These are phyloP conservation scores for Colletotrichum paranaense DNA, from an alignment of 2,329 filamentous ascomycete genomes.

Conservation along the genomic window DNA sequence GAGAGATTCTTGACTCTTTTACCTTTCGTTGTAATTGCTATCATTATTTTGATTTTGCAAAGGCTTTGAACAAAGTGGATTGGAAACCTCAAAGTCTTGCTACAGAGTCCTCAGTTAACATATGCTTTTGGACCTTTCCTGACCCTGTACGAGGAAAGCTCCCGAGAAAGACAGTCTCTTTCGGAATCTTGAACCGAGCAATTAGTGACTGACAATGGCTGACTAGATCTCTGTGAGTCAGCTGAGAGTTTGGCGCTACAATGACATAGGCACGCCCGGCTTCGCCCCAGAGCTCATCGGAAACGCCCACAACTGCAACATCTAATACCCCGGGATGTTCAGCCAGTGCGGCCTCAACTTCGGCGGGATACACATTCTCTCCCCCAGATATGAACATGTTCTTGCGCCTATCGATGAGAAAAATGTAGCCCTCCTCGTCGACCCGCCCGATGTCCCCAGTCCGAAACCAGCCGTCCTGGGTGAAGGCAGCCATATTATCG, in stretches of 20 bases:
- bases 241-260: background rate
- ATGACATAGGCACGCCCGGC: constrained; percentile 27
- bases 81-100: background rate
- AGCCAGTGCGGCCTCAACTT: constrained; percentile 17
- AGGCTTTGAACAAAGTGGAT: too few relatives aligned
- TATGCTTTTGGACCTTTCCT: constrained; percentile 26
- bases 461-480: constrained; percentile 30
- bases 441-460: constrained; percentile 33
- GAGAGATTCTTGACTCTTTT: too few relatives aligned
- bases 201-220: constrained; percentile 7
- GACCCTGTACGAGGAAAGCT: constrained; percentile 22
- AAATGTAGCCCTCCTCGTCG: constrained; percentile 23
- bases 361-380: constrained; percentile 31
- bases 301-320: constrained; percentile 18
- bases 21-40: background rate
- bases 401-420: constrained; percentile 23
- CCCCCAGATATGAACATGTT: constrained; percentile 34
- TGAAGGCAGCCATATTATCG: constrained; percentile 22
- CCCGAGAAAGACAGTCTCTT: constrained; percentile 17
- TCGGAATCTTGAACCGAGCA: constrained; percentile 25
- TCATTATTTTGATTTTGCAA: background rate
- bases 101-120: constrained; percentile 1
- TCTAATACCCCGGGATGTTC: constrained; percentile 22
- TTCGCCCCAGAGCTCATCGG: constrained; percentile 26
- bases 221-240: background rate